Evolutionary conservation across 2,329 filamentous ascomycete species (phyloP).

Genomic region (Trichoderma cornu-damae): DNA sequence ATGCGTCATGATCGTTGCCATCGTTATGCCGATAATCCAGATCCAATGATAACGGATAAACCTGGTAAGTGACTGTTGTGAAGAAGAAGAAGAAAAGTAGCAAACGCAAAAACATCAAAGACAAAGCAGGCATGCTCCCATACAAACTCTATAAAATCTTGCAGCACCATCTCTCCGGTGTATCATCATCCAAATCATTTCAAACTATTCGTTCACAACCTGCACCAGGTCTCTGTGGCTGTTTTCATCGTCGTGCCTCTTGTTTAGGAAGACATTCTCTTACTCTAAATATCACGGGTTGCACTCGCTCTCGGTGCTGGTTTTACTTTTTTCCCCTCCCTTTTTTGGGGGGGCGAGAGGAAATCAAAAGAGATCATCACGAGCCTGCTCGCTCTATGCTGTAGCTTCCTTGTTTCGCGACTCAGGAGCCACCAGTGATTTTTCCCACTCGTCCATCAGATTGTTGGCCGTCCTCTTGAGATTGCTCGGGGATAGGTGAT

Average conservation of each 20-base stretch:
- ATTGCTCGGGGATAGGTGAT: conserved; percentile 67
- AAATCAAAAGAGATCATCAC: background rate
- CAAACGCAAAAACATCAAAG: background rate
- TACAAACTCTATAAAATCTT: conserved; percentile 9
- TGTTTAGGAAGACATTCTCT: background rate
- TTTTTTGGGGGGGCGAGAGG: no score
- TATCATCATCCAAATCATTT: background rate
- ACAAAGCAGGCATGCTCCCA: conserved; percentile 6
- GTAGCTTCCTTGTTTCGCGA: conserved; percentile 33
- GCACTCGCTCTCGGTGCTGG: background rate
- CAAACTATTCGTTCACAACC: background rate
- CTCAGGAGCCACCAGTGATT: conserved; percentile 37
- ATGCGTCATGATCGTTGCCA: conserved; percentile 32
- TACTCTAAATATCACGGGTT: background rate
- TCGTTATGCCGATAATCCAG: conserved; percentile 30
- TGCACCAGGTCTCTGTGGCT: conserved; percentile 4
- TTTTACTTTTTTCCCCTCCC: no score
- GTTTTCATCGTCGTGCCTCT: background rate
- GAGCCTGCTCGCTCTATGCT: conserved; percentile 23
- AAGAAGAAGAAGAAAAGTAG: background rate
- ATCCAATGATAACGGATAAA: conserved; percentile 20
- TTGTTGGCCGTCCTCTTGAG: conserved; percentile 78
- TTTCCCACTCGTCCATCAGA: conserved; percentile 90
- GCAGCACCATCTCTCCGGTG: conserved; percentile 10
- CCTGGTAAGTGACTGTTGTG: background rate